A percentile compares a stretch with the other conserved stretches of the same genome.
These are phyloP conservation scores for Camelina sativa DNA, from an alignment of 345 rosid genomes.

Conservation along the genomic window DNA sequence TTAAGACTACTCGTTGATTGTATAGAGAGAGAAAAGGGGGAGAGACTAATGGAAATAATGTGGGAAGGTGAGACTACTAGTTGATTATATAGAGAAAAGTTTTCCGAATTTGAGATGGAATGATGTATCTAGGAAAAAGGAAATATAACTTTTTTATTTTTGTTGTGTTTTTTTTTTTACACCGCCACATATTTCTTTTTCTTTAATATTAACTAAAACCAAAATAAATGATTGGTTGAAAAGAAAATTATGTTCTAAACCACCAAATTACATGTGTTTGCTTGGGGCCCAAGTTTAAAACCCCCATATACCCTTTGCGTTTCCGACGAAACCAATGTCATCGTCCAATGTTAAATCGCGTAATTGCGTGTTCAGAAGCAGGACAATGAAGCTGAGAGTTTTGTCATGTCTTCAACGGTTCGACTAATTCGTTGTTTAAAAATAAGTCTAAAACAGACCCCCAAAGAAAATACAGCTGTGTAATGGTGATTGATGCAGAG, in stretches of 20 bases:
- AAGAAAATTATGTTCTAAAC: not conserved
- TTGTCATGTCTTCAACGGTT: too few species aligned
- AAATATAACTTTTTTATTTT: not conserved
- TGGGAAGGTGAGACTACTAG: not conserved
- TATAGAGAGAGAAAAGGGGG: not conserved
- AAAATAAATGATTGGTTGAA: not conserved
- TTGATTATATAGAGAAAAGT: slow-evolving; percentile 3
- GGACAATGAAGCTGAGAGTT: too few species aligned
- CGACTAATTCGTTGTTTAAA: too few species aligned
- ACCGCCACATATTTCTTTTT: not conserved
- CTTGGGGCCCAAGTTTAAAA: slow-evolving; percentile 20
- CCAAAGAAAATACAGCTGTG: too few species aligned
- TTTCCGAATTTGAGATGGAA: not conserved
- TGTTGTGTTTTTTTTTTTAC: not conserved
- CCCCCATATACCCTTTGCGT: slow-evolving; percentile 2
- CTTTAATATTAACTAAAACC: too few species aligned
- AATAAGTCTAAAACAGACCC: too few species aligned
- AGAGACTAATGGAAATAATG: not conserved
- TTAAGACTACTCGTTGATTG: too few species aligned
- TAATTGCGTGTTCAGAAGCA: too few species aligned
- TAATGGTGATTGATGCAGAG: slow-evolving; percentile 4
- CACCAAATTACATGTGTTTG: not conserved
- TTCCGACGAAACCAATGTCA: not conserved
- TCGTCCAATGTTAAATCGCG: not conserved
- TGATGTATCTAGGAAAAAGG: not conserved